Evolutionary conservation across 495 filamentous ascomycete species (phyloP), one percentile per base, ranked within the genome.

Genomic region (Podospora anserina): DNA sequence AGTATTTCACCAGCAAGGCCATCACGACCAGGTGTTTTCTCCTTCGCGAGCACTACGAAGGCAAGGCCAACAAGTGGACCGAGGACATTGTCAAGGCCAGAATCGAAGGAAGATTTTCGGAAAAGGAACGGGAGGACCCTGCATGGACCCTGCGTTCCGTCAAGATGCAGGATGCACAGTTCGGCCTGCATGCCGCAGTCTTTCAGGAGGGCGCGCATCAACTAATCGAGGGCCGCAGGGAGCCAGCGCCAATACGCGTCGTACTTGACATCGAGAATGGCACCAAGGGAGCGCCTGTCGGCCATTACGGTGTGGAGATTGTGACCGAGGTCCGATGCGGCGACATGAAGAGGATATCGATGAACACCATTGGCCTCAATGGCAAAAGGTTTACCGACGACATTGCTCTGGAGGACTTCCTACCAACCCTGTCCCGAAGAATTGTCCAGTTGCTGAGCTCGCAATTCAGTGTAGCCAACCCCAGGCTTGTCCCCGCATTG

Each of bases 1-100:
- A 82, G 18, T 83, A 82, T 67, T 83, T 86, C 20, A 79, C 83
- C 6, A 84, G 76, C 72, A 79, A 80, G 18, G 82, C 81, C 30
- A 78, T 79, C 30, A 84, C 86, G 16, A 85, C 83, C 4, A 83
- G 88, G 13, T 87, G 86, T 57, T 88, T 90, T 69, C 78, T 89
- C 34, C 85, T 96, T 19, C 84, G 87, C 57, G 90, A 90, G 26
- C 82, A 87, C 27, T 96, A 97, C 75, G 91, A 97, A 75, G 90
- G 89, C 13, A 94, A 86, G 69, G 91, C 91, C 5, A 79, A 81
- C 59, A 90, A 90, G 56, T 88, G 92, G 72, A 88, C 88, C 7
- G 95, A 99, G 80, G 95, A 99, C 69, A 83, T 97, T 27, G 85
- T 87, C 26, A 94, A 92, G 77, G 94, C 94, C 11, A 88, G 88